Percentiles rank a stretch among this genome's conserved stretches.
These are phyloP conservation scores for Coccomyxa subellipsoidea DNA, from an alignment of 163 green algal species.

Conservation along the genomic window DNA sequence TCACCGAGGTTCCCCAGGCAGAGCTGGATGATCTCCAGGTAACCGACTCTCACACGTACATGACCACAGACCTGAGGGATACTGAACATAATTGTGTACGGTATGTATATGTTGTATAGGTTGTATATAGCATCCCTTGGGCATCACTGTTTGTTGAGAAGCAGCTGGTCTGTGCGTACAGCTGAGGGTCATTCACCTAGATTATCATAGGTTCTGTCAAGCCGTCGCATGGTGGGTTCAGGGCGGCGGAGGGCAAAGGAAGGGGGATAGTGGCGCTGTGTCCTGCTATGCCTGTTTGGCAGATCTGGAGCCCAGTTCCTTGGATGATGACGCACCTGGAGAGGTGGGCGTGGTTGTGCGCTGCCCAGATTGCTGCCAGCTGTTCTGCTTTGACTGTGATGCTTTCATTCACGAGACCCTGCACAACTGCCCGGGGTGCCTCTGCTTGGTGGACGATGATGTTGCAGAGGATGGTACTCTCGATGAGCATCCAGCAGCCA, in stretches of 20 bases:
- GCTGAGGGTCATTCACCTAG: too few relatives aligned
- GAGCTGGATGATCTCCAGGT: neutral
- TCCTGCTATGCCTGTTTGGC: neutral
- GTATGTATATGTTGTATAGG: too few relatives aligned
- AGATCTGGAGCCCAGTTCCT: neutral
- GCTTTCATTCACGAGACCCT: slow-evolving; percentile 79
- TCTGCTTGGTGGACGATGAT: neutral
- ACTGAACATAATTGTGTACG: too few relatives aligned
- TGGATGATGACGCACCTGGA: neutral
- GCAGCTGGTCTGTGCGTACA: too few relatives aligned
- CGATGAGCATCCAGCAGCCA: neutral
- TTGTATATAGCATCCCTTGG: too few relatives aligned
- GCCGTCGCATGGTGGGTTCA: too few relatives aligned
- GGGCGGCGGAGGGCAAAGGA: neutral
- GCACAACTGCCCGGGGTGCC: slow-evolving; percentile 88
- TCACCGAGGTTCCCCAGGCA: slow-evolving; percentile 42
- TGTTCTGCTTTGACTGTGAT: slow-evolving; percentile 91
- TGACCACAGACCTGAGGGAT: too few relatives aligned
- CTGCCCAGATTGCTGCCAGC: slow-evolving; percentile 64
- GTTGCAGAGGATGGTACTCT: neutral
- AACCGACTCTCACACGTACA: neutral
- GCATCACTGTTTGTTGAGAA: too few relatives aligned
- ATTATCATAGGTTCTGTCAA: too few relatives aligned
- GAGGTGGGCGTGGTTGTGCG: slow-evolving; percentile 41
- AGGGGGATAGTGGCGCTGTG: neutral